Percentiles rank a stretch among this genome's conserved stretches.
These are phyloP conservation scores for Fusarium burgessii DNA, from an alignment of 2,329 filamentous ascomycete genomes.

Conservation along the genomic window DNA sequence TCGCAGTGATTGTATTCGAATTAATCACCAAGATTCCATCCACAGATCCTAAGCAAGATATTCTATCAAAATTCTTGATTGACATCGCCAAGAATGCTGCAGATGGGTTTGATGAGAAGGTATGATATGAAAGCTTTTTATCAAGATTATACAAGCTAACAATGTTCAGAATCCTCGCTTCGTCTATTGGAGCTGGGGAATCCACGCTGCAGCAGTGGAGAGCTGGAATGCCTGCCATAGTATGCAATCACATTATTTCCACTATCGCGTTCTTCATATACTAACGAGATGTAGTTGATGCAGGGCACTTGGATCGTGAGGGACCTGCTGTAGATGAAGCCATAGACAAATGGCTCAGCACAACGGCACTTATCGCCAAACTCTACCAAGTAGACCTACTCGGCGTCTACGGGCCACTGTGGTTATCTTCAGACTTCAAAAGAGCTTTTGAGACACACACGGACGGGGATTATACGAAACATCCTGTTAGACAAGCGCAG, in stretches of 20 bases:
- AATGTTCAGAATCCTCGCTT: background rate
- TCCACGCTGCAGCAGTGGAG: background rate
- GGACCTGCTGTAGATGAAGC: background rate
- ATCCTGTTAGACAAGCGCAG: conserved; percentile 3
- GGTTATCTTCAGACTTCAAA: conserved; percentile 5
- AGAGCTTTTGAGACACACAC: background rate
- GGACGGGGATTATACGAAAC: background rate
- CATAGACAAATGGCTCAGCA: conserved; percentile 8
- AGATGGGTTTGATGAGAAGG: background rate
- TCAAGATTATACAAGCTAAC: background rate
- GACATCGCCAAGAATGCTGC: background rate
- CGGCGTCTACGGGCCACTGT: background rate
- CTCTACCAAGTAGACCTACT: background rate
- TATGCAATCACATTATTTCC: background rate
- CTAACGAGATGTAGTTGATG: background rate
- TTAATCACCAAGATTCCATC: background rate
- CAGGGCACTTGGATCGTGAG: background rate
- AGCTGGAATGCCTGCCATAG: conserved; percentile 1
- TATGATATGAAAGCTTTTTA: too few relatives aligned
- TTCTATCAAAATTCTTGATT: background rate
- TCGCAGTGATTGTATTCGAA: background rate
- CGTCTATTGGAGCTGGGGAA: conserved; percentile 1
- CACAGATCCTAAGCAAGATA: background rate
- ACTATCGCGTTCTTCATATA: too few relatives aligned
- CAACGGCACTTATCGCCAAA: conserved; percentile 10